A percentile compares a stretch with the other conserved stretches of the same genome.
Conservation (phyloP, 1,139 yeast species). For the Debaryomyces robertsiae region DNA sequence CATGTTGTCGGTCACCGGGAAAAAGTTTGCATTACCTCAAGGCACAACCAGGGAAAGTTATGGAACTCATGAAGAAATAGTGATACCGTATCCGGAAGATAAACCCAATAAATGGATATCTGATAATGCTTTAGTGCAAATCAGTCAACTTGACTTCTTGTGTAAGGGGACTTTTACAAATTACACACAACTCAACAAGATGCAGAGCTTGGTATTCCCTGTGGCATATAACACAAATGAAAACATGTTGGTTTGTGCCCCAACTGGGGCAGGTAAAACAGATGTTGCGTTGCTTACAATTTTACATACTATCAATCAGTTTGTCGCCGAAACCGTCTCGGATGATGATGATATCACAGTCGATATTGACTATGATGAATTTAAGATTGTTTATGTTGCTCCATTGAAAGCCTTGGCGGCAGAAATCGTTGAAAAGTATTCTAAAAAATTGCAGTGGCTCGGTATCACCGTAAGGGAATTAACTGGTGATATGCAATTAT, state of each 20-base stretch:
- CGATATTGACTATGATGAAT: constrained; percentile 75
- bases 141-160: constrained; percentile 67
- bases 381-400: constrained; percentile 92
- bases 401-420: constrained; percentile 97
- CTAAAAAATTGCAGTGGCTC: constrained; percentile 76
- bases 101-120: constrained; percentile 48
- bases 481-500: constrained; percentile 96
- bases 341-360: constrained; percentile 54
- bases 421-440: constrained; percentile 90
- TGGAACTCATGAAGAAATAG: constrained; percentile 76
- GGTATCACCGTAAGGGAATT: constrained; percentile 86
- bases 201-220: constrained; percentile 91
- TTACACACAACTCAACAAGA: constrained; percentile 76
- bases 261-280: constrained; percentile 99
- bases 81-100: constrained; percentile 73
- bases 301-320: constrained; percentile 77
- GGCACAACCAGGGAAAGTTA: constrained; percentile 74
- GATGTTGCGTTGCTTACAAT: constrained; percentile 91
- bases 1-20: constrained; percentile 76
- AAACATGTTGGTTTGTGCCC: constrained; percentile 97
- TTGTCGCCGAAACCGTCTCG: constrained; percentile 46
- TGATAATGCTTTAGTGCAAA: constrained; percentile 56
- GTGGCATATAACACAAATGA: constrained; percentile 93
- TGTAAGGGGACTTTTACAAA: constrained; percentile 86
- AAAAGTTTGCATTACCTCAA: constrained; percentile 72